Percentiles rank a stretch among this genome's conserved stretches.
These are phyloP conservation scores for Immersiporthe knoxdaviesiana DNA, from an alignment of 2,329 filamentous ascomycete genomes.

Conservation along the genomic window DNA sequence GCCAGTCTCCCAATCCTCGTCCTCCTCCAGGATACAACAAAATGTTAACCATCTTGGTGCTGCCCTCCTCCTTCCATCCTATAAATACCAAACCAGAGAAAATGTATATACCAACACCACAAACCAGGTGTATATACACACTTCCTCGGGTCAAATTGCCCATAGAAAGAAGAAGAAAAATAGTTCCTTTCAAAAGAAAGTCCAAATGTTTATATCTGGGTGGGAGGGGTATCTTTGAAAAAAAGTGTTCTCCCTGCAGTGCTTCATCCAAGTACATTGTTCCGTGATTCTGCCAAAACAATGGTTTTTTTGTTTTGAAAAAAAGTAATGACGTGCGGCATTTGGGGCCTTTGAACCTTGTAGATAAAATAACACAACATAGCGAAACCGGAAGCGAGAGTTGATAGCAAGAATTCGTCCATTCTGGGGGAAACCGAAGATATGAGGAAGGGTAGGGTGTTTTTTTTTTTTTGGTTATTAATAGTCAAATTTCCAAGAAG, in stretches of 20 bases:
- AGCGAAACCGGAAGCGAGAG: background rate
- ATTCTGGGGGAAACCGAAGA: background rate
- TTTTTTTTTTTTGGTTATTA: background rate
- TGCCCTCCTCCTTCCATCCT: background rate
- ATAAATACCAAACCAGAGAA: background rate
- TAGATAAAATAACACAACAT: background rate
- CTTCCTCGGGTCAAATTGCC: background rate
- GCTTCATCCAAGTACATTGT: slow-evolving; percentile 3
- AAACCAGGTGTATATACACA: background rate
- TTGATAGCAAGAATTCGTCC: background rate
- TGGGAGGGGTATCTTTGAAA: slow-evolving; percentile 8
- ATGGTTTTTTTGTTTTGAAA: background rate
- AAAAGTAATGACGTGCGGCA: background rate
- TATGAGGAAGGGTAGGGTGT: background rate
- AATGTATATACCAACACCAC: background rate
- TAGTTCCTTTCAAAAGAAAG: background rate
- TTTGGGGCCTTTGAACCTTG: background rate
- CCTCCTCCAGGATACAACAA: background rate
- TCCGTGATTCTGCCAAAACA: background rate
- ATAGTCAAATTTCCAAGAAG: background rate
- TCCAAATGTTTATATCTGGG: slow-evolving; percentile 3
- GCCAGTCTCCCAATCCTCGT: background rate
- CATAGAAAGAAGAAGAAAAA: background rate
- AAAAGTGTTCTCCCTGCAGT: background rate
- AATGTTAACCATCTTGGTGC: background rate